Base-by-base conservation (phyloP, 345 rosid species). In the Pugionium dolabratum region DNA sequence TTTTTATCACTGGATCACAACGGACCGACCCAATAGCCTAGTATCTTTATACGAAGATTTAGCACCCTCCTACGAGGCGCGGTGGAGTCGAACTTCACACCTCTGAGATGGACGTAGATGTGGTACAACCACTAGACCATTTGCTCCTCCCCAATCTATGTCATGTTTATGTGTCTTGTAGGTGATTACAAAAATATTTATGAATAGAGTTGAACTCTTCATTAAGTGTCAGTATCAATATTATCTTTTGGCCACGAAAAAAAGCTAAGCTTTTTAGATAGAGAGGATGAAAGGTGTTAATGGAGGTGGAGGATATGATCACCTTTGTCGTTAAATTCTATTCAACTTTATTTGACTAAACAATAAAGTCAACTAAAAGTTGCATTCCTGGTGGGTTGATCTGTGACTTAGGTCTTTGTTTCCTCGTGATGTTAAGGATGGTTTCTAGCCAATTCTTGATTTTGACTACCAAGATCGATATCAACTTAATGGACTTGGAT, bases 301-400 rank as follows among this genome's bases (percentile, higher is more conserved):
- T 30, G 28, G 27, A 30, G 28, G 27, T 58, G 63, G 49, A 59
- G 64, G 64, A 59, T 59, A 59, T 36, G 63, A 58, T 58, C 42
- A 31, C 29, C 44, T 37, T 26, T 37, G 36, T 59, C 37, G 32
- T 33, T 26, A 55, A 55, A 25, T 55, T 37, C 18, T 59, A 37
- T 9, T 30, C 9, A 42, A 30, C 49, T 42, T 42, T 28, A 26
- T 37, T 4, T 28, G 30, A 6, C n/a, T 36, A 59, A 42, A 18
- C 18, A 18, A 18, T 18, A 18, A 18, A 18, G 64, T 59, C 64
- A 59, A 59, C 64, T 59, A 59, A 59, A 59, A 59, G 64, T 32
- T 59, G 10, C 61, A 18, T 18, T 18, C 18, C 18, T 18, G 18
- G 18, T 18, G 18, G 18, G 18, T 18, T 18, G 18, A 18, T 18